Evolutionary conservation across 2,329 filamentous ascomycete species (phyloP).

Genomic region (Pestalotiopsis sp.): DNA sequence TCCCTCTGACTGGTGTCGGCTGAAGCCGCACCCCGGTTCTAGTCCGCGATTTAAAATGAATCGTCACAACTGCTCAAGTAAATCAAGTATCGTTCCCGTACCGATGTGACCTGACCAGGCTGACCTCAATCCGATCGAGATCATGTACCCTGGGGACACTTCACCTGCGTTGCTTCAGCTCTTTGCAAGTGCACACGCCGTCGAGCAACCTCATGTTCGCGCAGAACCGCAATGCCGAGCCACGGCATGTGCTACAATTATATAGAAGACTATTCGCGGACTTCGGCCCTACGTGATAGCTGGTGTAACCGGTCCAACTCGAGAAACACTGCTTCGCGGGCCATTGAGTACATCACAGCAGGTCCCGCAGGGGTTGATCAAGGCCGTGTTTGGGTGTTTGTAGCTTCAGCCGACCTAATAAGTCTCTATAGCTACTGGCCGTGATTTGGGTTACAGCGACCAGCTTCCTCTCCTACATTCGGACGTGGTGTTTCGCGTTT

Average conservation of each 20-base stretch:
- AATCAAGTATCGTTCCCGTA: slow-evolving; percentile 1
- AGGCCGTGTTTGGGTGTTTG: too few relatives aligned
- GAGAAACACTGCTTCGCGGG: too few relatives aligned
- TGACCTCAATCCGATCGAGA: neutral
- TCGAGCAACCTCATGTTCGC: too few relatives aligned
- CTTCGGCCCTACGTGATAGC: neutral
- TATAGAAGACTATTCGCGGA: neutral
- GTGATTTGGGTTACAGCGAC: neutral
- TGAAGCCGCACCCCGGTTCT: neutral
- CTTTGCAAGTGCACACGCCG: too few relatives aligned
- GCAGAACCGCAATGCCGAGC: too few relatives aligned
- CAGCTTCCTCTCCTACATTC: neutral
- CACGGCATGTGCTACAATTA: too few relatives aligned
- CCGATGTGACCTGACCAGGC: slow-evolving; percentile 4
- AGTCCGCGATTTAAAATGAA: slow-evolving; percentile 7
- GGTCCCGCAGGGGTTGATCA: too few relatives aligned
- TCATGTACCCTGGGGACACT: neutral
- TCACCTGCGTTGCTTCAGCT: neutral
- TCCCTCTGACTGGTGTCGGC: neutral
- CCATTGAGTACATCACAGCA: too few relatives aligned
- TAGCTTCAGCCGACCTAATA: neutral
- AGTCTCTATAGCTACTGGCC: neutral
- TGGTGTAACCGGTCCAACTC: neutral
- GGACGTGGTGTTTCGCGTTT: neutral
- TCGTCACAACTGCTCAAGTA: neutral